Base-by-base conservation (phyloP, 495 filamentous ascomycete genomes). In the Sphaerosporella brunnea region DNA sequence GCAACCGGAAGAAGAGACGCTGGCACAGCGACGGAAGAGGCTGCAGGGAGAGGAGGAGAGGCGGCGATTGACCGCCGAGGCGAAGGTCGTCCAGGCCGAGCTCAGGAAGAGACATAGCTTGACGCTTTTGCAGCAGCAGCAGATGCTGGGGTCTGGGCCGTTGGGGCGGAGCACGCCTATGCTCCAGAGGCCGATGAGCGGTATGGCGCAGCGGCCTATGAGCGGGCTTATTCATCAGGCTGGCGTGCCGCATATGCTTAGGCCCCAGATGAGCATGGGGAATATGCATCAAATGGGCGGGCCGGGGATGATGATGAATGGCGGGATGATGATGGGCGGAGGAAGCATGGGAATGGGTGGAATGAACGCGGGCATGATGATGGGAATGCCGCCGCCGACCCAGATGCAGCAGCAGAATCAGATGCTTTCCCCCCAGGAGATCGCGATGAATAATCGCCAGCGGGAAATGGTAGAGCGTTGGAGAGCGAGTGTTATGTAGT, bases 401-500 rank as follows among this genome's bases (percentile, higher is more conserved):
- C n/a, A n/a, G n/a, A n/a, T n/a, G n/a, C n/a, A n/a, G n/a, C n/a
- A n/a, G n/a, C n/a, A n/a, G n/a, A n/a, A n/a, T n/a, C n/a, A n/a
- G n/a, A n/a, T n/a, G n/a, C n/a, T n/a, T n/a, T n/a, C n/a, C n/a
- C 54, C 35, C 55, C 62, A 25, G 45, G 45, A 48, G 11, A 25
- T 26, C 18, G 51, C 53, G 19, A 54, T 71, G 49, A 71, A 76
- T 44, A 65, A 69, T n/a, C 68, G 64, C 25, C 80, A 82, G 59
- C 71, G 75, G 57, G 82, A 82, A 45, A 73, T 82, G 66, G 85
- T 96, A 55, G 85, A 96, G 64, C 73, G 79, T 49, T 96, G 88
- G 88, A 74, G 88, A 56, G 77, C 84, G 65, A 82, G 84, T 54
- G 74, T 95, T 42, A 69, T 71, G 69, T 59, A 59, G 43, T 25